Conservation (phyloP, 1,284 basidiomycete species). For the Phenoliferia sp. region DNA sequence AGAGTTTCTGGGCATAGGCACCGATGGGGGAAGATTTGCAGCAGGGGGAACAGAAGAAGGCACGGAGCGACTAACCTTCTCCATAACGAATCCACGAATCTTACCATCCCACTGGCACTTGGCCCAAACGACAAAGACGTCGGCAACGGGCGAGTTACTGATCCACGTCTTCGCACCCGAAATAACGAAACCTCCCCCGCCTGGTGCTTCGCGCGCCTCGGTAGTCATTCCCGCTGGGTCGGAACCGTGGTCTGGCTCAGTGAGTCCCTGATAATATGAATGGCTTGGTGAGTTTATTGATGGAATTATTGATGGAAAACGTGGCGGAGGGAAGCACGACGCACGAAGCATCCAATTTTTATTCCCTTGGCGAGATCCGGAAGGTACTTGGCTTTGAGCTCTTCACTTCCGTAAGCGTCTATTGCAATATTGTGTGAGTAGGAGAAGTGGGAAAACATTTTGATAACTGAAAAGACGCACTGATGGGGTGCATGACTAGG, state of each 20-base stretch:
- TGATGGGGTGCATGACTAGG: slow-evolving; percentile 96
- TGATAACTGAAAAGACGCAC: slow-evolving; percentile 11
- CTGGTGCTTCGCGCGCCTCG: slow-evolving; percentile 71
- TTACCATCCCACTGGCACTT: slow-evolving; percentile 90
- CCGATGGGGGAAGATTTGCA: not conserved
- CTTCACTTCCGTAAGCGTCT: slow-evolving; percentile 79
- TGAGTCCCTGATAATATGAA: slow-evolving; percentile 63
- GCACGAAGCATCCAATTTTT: slow-evolving; percentile 84
- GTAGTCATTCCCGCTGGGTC: slow-evolving; percentile 76
- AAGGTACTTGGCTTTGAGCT: slow-evolving; percentile 86
- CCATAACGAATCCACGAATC: slow-evolving; percentile 85
- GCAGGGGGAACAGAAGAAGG: not conserved
- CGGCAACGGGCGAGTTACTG: slow-evolving; percentile 54
- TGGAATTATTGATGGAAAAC: not conserved
- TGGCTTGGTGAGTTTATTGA: not conserved
- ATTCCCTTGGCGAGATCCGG: slow-evolving; percentile 83
- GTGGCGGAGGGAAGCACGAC: slow-evolving; percentile 39
- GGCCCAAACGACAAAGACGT: slow-evolving; percentile 85
- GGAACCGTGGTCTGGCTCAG: slow-evolving; percentile 87
- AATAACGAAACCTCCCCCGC: slow-evolving; percentile 64
- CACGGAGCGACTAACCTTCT: slow-evolving; percentile 59
- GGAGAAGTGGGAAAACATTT: not conserved
- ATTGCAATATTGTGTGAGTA: not conserved
- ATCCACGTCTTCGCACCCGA: slow-evolving; percentile 98
- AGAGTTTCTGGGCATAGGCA: not conserved